Conservation (phyloP, 768 basidiomycete species). For the Tulasnella sp. region DNA sequence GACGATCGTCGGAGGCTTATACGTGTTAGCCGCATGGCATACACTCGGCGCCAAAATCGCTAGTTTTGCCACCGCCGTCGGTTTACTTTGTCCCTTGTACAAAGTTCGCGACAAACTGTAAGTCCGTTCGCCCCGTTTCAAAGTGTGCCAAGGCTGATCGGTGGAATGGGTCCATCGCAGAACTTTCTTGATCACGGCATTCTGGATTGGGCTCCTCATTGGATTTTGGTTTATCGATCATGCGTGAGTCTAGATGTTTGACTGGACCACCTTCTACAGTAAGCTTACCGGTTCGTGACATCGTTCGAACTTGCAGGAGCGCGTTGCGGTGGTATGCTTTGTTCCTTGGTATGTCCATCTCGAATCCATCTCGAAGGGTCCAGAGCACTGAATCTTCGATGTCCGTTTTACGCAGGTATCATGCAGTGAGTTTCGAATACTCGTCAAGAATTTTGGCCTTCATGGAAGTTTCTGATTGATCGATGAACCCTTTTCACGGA, state of each 20-base stretch:
- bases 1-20: slow-evolving; percentile 67
- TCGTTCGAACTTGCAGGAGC: slow-evolving; percentile 34
- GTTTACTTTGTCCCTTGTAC: slow-evolving; percentile 71
- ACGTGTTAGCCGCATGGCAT: slow-evolving; percentile 75
- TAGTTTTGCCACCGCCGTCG: slow-evolving; percentile 81
- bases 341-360: slow-evolving; percentile 41
- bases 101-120: slow-evolving; percentile 87
- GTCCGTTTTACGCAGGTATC: slow-evolving; percentile 26
- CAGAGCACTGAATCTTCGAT: slow-evolving; percentile 18
- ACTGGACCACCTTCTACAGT: background rate
- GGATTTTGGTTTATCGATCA: slow-evolving; percentile 96
- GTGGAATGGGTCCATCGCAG: slow-evolving; percentile 31
- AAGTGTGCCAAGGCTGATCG: background rate
- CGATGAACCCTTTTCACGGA: background rate
- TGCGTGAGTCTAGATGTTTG: slow-evolving; percentile 41
- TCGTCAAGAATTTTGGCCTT: slow-evolving; percentile 19
- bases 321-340: slow-evolving; percentile 76
- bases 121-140: slow-evolving; percentile 24
- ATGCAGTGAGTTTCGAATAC: slow-evolving; percentile 51
- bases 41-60: slow-evolving; percentile 85
- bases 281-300: background rate
- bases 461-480: background rate
- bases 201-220: slow-evolving; percentile 77
- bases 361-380: background rate
- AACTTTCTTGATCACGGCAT: slow-evolving; percentile 69